Evolutionary conservation across 192 early-diverging fungal species (phyloP).

Genomic region (Coemansia asiatica): DNA sequence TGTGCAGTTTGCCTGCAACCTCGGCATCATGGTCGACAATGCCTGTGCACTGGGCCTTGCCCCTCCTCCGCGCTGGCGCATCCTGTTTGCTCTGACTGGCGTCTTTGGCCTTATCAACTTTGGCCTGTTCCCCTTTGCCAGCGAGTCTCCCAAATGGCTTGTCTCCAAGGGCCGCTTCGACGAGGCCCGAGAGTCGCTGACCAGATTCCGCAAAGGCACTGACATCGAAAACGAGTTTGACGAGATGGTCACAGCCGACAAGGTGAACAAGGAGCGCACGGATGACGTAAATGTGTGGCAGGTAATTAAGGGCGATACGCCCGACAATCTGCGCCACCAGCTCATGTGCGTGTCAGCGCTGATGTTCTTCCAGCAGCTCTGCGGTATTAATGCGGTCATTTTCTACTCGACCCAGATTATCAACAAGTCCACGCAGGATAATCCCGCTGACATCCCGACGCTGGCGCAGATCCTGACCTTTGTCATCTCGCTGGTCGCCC

Average conservation of each 20-base stretch:
- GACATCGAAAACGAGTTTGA: constrained; percentile 64
- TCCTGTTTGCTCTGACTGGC: constrained; percentile 64
- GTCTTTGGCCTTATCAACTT: constrained; percentile 62
- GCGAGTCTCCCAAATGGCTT: constrained; percentile 77
- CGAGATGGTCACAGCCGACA: constrained; percentile 59
- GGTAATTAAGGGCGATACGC: constrained; percentile 58
- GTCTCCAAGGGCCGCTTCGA: constrained; percentile 63
- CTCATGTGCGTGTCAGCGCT: constrained; percentile 65
- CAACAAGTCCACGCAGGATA: constrained; percentile 51
- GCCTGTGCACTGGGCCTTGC: constrained; percentile 63
- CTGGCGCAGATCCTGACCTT: constrained; percentile 52
- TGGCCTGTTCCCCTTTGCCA: constrained; percentile 65
- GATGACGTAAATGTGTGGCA: constrained; percentile 53
- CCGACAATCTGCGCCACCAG: constrained; percentile 60
- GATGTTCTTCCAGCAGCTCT: constrained; percentile 79
- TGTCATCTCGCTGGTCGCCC: constrained; percentile 52
- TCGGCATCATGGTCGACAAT: constrained; percentile 76
- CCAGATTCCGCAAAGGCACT: constrained; percentile 57
- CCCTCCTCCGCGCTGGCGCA: constrained; percentile 67
- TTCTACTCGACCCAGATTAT: constrained; percentile 89
- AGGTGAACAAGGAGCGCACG: constrained; percentile 42
- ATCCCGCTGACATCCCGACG: constrained; percentile 55
- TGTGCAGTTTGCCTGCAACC: constrained; percentile 74
- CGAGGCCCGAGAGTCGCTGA: constrained; percentile 59
- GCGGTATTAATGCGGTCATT: constrained; percentile 83